A percentile compares a stretch with the other conserved stretches of the same genome.
Conservation (phyloP, 306 rosid species). For the Rosa rugosa region DNA sequence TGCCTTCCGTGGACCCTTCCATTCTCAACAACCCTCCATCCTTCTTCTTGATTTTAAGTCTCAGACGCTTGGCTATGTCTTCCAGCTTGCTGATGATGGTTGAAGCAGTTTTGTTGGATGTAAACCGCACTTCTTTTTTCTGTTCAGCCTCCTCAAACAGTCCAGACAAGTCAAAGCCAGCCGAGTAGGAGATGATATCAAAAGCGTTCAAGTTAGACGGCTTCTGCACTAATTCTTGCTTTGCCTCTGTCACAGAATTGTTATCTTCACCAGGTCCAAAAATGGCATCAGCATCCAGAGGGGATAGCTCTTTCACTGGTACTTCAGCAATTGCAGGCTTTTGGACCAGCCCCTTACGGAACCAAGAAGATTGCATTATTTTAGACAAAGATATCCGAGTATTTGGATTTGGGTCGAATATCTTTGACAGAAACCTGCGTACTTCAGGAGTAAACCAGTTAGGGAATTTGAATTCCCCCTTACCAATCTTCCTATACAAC, state of each 20-base stretch:
- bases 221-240: conserved; percentile 44
- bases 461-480: conserved; percentile 78
- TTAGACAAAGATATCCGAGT: conserved; percentile 69
- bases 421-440: conserved; percentile 66
- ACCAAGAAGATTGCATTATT: conserved; percentile 77
- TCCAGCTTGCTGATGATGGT: conserved; percentile 73
- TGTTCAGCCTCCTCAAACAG: conserved; percentile 58
- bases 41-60: conserved; percentile 64
- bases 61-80: conserved; percentile 60
- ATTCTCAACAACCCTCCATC: conserved; percentile 74
- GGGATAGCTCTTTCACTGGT: conserved; percentile 8
- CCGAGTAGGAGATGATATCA: conserved; percentile 84
- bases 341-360: conserved; percentile 49
- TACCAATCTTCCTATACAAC: conserved; percentile 79
- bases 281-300: conserved; percentile 45
- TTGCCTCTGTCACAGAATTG: conserved; percentile 38
- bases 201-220: conserved; percentile 77
- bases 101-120: conserved; percentile 62
- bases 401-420: conserved; percentile 78
- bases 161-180: conserved; percentile 94
- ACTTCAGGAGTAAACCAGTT: conserved; percentile 81
- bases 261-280: conserved; percentile 45
- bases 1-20: conserved; percentile 71
- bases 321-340: conserved; percentile 24
- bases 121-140: conserved; percentile 68